phyloP scores from a whole-genome alignment of 2,329 filamentous ascomycete species.

The Monilinia fructigena region DNA sequence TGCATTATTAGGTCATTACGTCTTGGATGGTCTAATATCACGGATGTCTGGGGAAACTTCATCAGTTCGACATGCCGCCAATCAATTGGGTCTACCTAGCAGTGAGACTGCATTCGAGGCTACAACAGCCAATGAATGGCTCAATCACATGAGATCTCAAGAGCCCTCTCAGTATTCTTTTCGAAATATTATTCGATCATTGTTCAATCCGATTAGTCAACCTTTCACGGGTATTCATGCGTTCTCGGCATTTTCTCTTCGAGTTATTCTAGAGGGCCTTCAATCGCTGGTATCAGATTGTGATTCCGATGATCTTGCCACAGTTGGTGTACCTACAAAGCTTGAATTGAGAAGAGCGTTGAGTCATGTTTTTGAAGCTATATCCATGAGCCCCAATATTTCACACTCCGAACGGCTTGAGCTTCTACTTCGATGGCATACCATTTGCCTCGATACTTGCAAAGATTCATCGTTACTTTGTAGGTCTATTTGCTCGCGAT shows the following conservation, averaged over 20 bases:
- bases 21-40: constrained; percentile 47
- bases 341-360: constrained; percentile 44
- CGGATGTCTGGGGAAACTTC: constrained; percentile 46
- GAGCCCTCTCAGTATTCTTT: constrained; percentile 42
- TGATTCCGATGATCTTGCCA: constrained; percentile 42
- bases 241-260: no score
- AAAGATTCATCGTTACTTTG: no score
- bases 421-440: no score
- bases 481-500: no score
- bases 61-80: constrained; percentile 46
- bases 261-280: constrained; percentile 42
- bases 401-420: no score
- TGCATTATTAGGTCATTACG: constrained; percentile 46
- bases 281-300: constrained; percentile 46
- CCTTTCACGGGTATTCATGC: no score
- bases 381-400: no score
- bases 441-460: no score
- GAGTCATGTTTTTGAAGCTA: constrained; percentile 44
- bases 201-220: no score
- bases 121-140: constrained; percentile 44
- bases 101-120: constrained; percentile 45
- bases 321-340: constrained; percentile 44
- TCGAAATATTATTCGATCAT: constrained; percentile 32
- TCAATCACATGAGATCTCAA: constrained; percentile 41
- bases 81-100: constrained; percentile 44